Evolutionary conservation across 495 filamentous ascomycete species (phyloP).

Genomic region (Neurospora tetraspora): DNA sequence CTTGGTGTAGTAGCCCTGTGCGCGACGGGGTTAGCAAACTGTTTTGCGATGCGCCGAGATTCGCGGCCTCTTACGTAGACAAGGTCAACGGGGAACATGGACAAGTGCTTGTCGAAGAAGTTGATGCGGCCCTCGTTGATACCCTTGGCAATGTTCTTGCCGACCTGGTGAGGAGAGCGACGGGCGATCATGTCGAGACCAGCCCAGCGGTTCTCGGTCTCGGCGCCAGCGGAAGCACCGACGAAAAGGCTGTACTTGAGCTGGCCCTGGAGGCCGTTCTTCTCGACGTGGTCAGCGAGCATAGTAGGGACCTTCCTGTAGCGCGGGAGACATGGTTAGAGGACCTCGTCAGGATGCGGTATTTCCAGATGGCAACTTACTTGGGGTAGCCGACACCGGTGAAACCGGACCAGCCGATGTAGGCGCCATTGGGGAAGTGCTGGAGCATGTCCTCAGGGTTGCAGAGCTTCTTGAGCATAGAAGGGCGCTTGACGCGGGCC

Average conservation of each 20-base stretch:
- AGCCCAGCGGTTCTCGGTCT: constrained; percentile 90
- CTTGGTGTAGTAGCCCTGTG: constrained; percentile 64
- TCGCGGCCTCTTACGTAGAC: constrained; percentile 41
- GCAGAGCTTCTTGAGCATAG: constrained; percentile 69
- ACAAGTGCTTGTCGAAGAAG: constrained; percentile 89
- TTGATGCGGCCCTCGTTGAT: constrained; percentile 85
- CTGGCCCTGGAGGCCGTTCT: constrained; percentile 76
- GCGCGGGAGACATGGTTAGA: constrained; percentile 1
- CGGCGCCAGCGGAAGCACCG: constrained; percentile 77
- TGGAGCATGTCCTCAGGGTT: constrained; percentile 70
- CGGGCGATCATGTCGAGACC: constrained; percentile 80
- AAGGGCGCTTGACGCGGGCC: constrained; percentile 63
- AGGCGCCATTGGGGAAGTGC: constrained; percentile 71
- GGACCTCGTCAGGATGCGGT: neutral
- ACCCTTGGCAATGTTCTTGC: constrained; percentile 82
- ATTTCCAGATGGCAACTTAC: constrained; percentile 34
- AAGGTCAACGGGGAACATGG: constrained; percentile 86
- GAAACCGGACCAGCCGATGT: constrained; percentile 86
- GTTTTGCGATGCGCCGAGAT: neutral
- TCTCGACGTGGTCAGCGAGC: constrained; percentile 81
- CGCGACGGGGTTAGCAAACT: neutral
- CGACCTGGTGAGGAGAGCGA: constrained; percentile 78
- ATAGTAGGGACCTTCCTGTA: constrained; percentile 71
- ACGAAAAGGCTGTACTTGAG: constrained; percentile 81
- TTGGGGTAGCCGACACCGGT: constrained; percentile 89